Base-by-base conservation (phyloP, 2,329 filamentous ascomycete genomes). In the Colletotrichum tofieldiae region DNA sequence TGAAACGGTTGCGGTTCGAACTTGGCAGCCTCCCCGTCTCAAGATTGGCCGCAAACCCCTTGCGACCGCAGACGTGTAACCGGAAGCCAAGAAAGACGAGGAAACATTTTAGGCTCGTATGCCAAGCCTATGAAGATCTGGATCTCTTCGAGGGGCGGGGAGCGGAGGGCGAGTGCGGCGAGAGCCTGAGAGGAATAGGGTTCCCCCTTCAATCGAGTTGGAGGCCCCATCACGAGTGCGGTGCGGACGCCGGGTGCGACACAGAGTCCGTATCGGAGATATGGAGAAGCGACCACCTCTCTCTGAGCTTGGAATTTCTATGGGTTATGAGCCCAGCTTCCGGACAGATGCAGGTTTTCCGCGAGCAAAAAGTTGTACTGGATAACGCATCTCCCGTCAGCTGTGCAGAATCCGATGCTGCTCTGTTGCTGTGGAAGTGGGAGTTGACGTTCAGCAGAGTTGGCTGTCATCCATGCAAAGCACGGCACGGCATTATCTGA, bases 1-100 rank as follows among this genome's bases (percentile, higher is more conserved):
- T 73, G 71, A 73, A 73, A 73, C 71, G 55, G 61, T 73, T 71
- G 67, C 55, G 71, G 71, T 73, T 73, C 67, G 71, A 73, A 67
- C 67, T 56, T 67, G 67, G 62, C 61, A 71, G 49, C 41, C 56
- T 62, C 49, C 51, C 62, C 71, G 67, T 73, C 71, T 73, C 71
- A 71, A 71, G 71, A 72, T 58, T 29, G 61, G 67, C 71, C 55
- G 67, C 51, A 29, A 54, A 56, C 41, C 71, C 71, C 67, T 56
- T 67, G 67, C 18, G 35, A 58, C 70, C 29, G 26, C 68, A 64
- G 39, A 72, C 29, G 43, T 71, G 67, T 73, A 66, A 67, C 71
- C 61, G 71, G 55, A 71, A 43, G 39, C 39, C 11, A 47, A 32
- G 55, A 54, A 41, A 56, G 54, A 66, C 47, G 29, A 35, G 35